Evolutionary conservation across 2,329 filamentous ascomycete species (phyloP), one percentile per base, ranked within the genome.

Genomic region (Alternaria metachromatica): DNA sequence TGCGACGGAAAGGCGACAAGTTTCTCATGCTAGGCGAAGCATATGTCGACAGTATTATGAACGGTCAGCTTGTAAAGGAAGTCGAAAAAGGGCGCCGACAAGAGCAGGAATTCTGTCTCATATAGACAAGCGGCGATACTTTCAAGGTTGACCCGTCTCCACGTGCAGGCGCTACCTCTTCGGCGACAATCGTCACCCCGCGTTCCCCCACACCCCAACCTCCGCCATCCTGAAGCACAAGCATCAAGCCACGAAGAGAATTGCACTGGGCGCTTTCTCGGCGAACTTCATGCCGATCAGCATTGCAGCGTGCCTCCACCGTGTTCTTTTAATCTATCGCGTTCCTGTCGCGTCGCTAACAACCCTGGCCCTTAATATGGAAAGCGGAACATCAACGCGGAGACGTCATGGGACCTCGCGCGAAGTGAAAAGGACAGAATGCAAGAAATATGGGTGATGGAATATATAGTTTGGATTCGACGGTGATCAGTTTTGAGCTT

Each of bases 311-410:
- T 49, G 1, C 33, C 23, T 56, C 63, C 55, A 69, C 67, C 30
- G 67, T 69, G 65, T 68, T 68, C 65, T 69, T 69, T 69, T 69
- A 69, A 69, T 69, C 45, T 67, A 67, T 67, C 50, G 62, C 57
- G 64, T 60, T 62, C 58, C 23, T 60, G 64, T 55, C 54, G 62
- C 62, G 62, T 50, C 43, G 49, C 56, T 55, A 49, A 21, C 21
- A 44, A 45, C 53, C 67, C 65, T 60, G 58, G 56, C 59, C 26
- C 25, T 68, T 69, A 69, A 69, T 69, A 69, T 69, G 63, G 65
- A 61, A 64, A 45, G 57, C 60, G 64, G 64, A 61, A 67, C 49
- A 58, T 49, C 25, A 49, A 65, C 56, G 51, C 60, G 58, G 20
- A 46, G 58, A 41, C 60, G 56, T 54, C 33, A 49, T 53, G 44